Conservation (phyloP, 2,329 filamentous ascomycete genomes). For the Paraphaeosphaeria sporulosa region DNA sequence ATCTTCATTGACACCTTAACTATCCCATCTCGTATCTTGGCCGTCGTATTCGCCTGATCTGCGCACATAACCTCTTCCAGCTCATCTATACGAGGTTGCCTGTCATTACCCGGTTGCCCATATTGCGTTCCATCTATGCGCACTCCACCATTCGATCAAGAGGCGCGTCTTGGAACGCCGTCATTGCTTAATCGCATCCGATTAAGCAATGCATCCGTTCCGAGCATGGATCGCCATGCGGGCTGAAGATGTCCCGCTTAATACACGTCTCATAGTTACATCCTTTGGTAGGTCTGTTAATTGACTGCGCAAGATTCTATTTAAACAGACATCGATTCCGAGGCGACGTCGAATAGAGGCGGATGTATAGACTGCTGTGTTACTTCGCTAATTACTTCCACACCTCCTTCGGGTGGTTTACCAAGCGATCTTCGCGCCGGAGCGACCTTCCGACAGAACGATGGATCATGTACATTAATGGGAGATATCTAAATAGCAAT, state of each 20-base stretch:
- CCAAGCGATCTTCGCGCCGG: not conserved
- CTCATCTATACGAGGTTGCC: slow-evolving; percentile 1
- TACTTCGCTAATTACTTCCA: not conserved
- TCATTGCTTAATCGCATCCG: slow-evolving; percentile 4
- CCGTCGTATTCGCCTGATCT: not conserved
- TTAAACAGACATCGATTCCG: not conserved
- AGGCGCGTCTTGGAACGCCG: not conserved
- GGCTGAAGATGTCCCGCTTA: not conserved
- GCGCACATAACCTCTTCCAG: not conserved
- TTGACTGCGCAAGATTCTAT: not conserved
- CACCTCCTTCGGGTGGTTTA: not conserved
- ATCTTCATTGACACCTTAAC: not conserved
- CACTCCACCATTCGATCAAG: not conserved
- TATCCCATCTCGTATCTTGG: not conserved
- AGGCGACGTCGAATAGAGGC: not conserved
- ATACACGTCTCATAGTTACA: not conserved
- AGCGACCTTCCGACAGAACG: not conserved
- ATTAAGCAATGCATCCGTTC: not conserved
- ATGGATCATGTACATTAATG: not conserved
- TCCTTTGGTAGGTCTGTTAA: not conserved
- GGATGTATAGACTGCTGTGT: not conserved
- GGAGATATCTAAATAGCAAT: not conserved
- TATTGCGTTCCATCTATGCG: slow-evolving; percentile 12
- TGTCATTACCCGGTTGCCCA: slow-evolving; percentile 10
- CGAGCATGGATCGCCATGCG: not conserved